Evolutionary conservation across 306 rosid species (phyloP), one percentile per base, ranked within the genome.

Genomic region (Quercus cerris): DNA sequence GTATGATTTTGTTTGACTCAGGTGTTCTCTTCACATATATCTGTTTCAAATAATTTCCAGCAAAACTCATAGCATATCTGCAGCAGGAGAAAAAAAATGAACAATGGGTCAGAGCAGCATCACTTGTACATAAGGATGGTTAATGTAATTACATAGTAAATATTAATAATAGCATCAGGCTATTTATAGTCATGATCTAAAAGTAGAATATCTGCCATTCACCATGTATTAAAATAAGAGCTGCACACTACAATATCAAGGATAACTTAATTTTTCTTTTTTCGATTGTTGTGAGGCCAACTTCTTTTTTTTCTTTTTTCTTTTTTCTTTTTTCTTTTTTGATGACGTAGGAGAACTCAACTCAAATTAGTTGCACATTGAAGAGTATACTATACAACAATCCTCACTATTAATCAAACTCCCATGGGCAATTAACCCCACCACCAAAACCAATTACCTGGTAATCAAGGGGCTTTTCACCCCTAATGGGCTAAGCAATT

Each of bases 41-140:
- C 76, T 46, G 81, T 82, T 93, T 95, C 71, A 93, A 91, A 76
- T 91, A 89, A 83, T 85, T 91, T 71, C 81, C 90, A 66, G 98
- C 91, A 86, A 95, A 88, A 84, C 87, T 90, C 97, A 93, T 87
- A 35, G 97, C 98, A 66, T 91, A 95, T 73, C 99, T 93, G 93
- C 69, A 84, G 70, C 55, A 83, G 46, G 30, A n/a, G 49, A 58
- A 64, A 33, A 59, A 59, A 76, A 64, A 70, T 41, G 78, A 80
- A 56, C 30, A 51, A 73, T 17, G 33, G 44, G 66, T 52, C 44
- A 23, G 54, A 23, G 54, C 9, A 68, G 6, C 66, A 74, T 69
- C 59, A 67, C 1, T 67, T 18, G 19, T 35, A 23, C 35, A 8
- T 6, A 67, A 33, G 2, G 51, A 67, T 10, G 3, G 51, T 31